Evolutionary conservation across 2,329 filamentous ascomycete genomes (phyloP), one percentile per base, ranked within the genome.

Genomic region (Ascochyta koolunga): DNA sequence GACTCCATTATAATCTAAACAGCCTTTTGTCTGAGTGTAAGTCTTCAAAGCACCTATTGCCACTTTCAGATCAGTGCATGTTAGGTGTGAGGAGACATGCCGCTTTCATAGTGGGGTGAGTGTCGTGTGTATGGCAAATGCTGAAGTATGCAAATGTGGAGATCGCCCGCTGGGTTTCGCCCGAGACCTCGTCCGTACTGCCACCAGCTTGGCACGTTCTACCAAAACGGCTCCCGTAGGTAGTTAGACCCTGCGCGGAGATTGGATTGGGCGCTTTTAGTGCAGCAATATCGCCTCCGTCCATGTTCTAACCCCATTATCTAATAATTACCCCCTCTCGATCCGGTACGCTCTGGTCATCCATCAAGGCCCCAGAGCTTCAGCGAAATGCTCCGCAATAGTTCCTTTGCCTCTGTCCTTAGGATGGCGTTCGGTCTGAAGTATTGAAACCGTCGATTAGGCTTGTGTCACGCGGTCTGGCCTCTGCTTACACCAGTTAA

Each of bases 101-200:
- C 60, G 59, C 65, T 71, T 71, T 71, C 69, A 72, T 73, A 71
- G 66, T 55, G 64, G 65, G 65, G 64, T 57, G 62, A 47, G 56
- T 50, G 50, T 56, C 60, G 63, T 59, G 60, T 52, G 62, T 32
- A 68, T 60, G 63, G 64, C 64, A 60, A 69, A 56, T 61, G 62
- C 57, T 61, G 45, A 54, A 45, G 45, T 50, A 43, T 40, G 44
- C 44, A 48, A 50, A 45, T 62, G 51, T 60, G 59, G 59, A 58
- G 55, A 56, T 59, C 52, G 47, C 43, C 55, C 47, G 60, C 43
- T 27, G 42, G 42, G 22, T 52, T 65, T 68, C 67, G 67, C 64
- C 61, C 67, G 66, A 58, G 45, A 32, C 56, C 66, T 71, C 65
- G 69, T 65, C 69, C 69, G 69, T 54, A 58, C 37, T 19, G 27